Evolutionary conservation across 176 grass and related monocot species (phyloP), one percentile per base, ranked within the genome.

Genomic region (Lolium multiflorum): DNA sequence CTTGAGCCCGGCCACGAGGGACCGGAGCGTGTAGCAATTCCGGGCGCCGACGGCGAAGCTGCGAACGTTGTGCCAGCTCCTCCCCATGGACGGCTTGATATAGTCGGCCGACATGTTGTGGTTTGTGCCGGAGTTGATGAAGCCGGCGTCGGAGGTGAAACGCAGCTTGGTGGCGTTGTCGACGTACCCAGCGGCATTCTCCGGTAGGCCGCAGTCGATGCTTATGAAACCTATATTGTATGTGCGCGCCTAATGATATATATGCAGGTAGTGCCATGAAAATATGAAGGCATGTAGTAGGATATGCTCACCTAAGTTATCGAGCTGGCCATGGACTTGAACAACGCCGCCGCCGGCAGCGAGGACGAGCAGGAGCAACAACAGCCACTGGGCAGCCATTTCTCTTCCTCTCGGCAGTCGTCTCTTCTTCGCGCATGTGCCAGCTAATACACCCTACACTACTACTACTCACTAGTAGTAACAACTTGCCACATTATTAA

Each of bases 21-120:
- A 86, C 5, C 73, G 89, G 18, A 95, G 77, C 2, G 88, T 83
- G 85, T 95, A 95, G 87, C 93, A 92, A 76, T 73, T 90, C 58
- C 93, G 80, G 11, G 16, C 38, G 18, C 43, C 70, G n/a, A n/a
- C 70, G 43, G 71, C 50, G 48, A 97, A 94, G 94, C 92, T 97
- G 71, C 92, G 77, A 17, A 92, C 18, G 68, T 24, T 86, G 35
- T 50, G 39, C 68, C 68, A 20, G 15, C 81, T 58, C 75, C 20
- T 38, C 15, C 65, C 4, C 73, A 1, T 7, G 4, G 18, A 87
- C 14, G 41, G 63, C 1, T 49, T 70, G 5, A 83, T 47, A 70
- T 72, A 92, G 58, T 79, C 82, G 0, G 22, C 17, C 1, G 88
- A 88, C 39, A 97, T 83, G 71, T 90, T 83, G 76, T 50, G 16